Base-by-base conservation (phyloP, 2,329 filamentous ascomycete genomes). In the Juglanconis sp. region DNA sequence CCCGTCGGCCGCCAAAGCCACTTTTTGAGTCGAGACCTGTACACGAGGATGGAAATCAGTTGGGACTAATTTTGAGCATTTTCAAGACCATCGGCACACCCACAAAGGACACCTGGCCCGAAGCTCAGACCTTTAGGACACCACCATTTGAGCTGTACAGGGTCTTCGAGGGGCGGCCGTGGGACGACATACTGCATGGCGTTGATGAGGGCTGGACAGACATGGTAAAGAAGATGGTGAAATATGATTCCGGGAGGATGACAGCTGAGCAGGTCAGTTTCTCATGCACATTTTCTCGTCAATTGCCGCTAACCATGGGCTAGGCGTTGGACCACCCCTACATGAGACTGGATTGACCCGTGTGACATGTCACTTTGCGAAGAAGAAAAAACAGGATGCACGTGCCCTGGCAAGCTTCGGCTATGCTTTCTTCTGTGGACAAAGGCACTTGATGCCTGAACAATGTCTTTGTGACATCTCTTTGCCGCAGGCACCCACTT, bases 71-170 rank as follows among this genome's bases (percentile, higher is more conserved):
- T 59, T 82, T 93, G 56, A 96, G 92, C 69, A 94, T 98, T 40
- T 98, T 99, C 76, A 88, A 90, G 74, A 96, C 89, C 0, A 74
- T 99, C 6, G 96, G 96, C 1, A 97, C 93, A 1, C 95, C 95
- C 0, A 89, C 89, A 49, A 74, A 81, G n/a, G 79, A 87, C 56
- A 86, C 79, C 0, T 99, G 95, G 95, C 95, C 95, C 2, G 91
- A 93, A 73, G 89, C 91, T 5, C 75, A 75, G 10, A 69, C 70
- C 1, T 89, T 96, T 68, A 79, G 74, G 61, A 85, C 86, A 1
- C 89, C 90, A 0, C 95, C 96, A 17, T 99, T 96, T 82, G 90
- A 93, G 13, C 96, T 92, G 72, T 99, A 96, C 76, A 83, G 87
- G 46, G 79, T 86, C 13, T 97, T 96, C 70, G 82, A 87, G 4